A percentile compares a stretch with the other conserved stretches of the same genome.
phyloP scores from a whole-genome alignment of 495 filamentous ascomycete species.

The Echria macrotheca region DNA sequence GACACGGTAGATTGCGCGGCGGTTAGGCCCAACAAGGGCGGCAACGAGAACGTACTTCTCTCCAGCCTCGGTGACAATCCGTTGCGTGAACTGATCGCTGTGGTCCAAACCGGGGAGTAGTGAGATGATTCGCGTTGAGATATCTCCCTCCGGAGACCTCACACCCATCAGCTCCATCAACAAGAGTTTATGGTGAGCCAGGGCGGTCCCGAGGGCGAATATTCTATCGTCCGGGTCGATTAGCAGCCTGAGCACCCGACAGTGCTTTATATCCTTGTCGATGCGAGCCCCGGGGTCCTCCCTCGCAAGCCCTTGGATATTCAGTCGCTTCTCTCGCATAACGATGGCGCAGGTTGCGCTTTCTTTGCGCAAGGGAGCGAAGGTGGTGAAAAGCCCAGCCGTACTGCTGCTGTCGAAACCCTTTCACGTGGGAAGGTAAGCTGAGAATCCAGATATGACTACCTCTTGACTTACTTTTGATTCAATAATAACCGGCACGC shows the following conservation, averaged over 20 bases:
- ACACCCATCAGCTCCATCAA: constrained; percentile 26
- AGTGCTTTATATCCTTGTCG: constrained; percentile 24
- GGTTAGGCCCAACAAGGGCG: constrained; percentile 9
- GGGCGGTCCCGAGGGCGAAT: constrained; percentile 23
- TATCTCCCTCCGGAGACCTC: constrained; percentile 4
- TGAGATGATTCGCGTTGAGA: constrained; percentile 18
- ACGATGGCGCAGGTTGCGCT: constrained; percentile 23
- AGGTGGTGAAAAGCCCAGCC: constrained; percentile 28
- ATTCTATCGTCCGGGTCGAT: constrained; percentile 21
- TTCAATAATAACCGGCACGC: constrained; percentile 1
- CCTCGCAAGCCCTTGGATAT: constrained; percentile 19
- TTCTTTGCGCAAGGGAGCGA: constrained; percentile 19
- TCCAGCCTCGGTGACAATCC: constrained; percentile 7
- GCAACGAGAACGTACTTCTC: constrained; percentile 12
- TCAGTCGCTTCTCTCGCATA: constrained; percentile 24
- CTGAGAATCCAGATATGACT: not conserved
- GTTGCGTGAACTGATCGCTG: constrained; percentile 18
- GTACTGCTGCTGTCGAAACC: constrained; percentile 22
- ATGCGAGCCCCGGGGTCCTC: not conserved
- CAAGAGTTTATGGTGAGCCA: constrained; percentile 18
- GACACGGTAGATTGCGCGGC: constrained; percentile 9
- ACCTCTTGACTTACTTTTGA: constrained; percentile 13
- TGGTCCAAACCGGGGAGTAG: constrained; percentile 20
- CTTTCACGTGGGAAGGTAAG: constrained; percentile 8
- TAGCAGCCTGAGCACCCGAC: constrained; percentile 27